Evolutionary conservation across 108 stramenopile genomes (phyloP), one percentile per base, ranked within the genome.

Genomic region (Chaetoceros tenuissimus): DNA sequence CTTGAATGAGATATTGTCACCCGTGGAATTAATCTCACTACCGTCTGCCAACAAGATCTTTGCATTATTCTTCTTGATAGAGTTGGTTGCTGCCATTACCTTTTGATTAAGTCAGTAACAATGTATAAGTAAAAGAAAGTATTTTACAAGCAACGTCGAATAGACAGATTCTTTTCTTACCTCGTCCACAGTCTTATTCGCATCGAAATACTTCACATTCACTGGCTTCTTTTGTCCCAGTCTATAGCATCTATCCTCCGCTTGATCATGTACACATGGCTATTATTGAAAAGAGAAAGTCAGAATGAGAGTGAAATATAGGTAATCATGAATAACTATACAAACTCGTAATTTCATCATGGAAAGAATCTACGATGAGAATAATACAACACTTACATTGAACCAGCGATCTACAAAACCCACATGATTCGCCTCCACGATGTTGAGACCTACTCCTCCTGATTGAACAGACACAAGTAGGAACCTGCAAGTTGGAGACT

Each of bases 181-280:
- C 50, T 31, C 66, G 62, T 79, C 78, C 5, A 74, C 63, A 23
- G 74, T 71, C 8, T 44, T 31, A 24, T 13, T 25, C 17, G 29
- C 22, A 31, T 75, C 78, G n/a, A 68, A 44, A 28, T 71, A 75
- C 1, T 25, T 19, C 10, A 77, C 58, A 25, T 77, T 63, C 20
- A 72, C 71, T 2, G 69, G 63, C 30, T 59, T 74, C 19, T 50
- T 75, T 57, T 84, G 82, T 1, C 78, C 75, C 31, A 79, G 57
- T 19, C 82, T 80, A 67, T 81, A 77, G 45, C 71, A 68, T 13
- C 78, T 63, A 44, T 69, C 67, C 60, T 74, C 73, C 22, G 72
- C 75, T 48, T 82, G 81, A 24, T 70, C 66, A 46, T 31, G n/a
- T n/a, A n/a, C n/a, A n/a, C n/a, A n/a, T 44, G 3, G 30, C 26